A percentile compares a stretch with the other conserved stretches of the same genome.
Evolutionary conservation across 2,329 filamentous ascomycete species (phyloP).

Genomic region (Blumeriella jaapii): DNA sequence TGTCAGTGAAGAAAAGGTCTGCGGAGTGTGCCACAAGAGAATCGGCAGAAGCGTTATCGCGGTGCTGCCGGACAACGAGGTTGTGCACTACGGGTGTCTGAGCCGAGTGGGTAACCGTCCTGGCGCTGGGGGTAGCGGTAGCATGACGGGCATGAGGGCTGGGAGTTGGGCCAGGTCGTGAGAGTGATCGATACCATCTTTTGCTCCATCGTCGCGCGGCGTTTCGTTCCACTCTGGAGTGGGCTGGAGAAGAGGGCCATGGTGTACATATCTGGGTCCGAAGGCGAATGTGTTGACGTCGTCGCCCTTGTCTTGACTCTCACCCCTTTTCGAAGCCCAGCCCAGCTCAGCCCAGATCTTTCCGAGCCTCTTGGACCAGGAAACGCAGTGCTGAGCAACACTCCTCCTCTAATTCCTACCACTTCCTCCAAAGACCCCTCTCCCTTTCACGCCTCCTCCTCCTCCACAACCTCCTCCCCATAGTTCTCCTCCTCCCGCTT

Average conservation of each 20-base stretch:
- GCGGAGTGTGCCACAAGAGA: constrained; percentile 85
- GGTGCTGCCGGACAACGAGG: constrained; percentile 71
- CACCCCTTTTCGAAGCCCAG: too few species aligned
- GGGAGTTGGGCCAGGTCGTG: constrained; percentile 15
- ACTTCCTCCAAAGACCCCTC: neutral
- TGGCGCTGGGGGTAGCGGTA: constrained; percentile 24
- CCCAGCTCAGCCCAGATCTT: too few species aligned
- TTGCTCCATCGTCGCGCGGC: constrained; percentile 20
- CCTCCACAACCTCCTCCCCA: constrained; percentile 66
- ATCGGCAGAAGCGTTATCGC: constrained; percentile 85
- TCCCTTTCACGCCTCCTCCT: constrained; percentile 36
- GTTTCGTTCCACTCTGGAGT: constrained; percentile 8
- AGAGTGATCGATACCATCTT: neutral
- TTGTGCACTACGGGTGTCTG: constrained; percentile 74
- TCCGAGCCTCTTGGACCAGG: too few species aligned
- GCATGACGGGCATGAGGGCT: constrained; percentile 15
- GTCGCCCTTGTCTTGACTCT: too few species aligned
- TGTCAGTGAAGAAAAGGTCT: constrained; percentile 79
- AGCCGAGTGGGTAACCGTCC: constrained; percentile 39
- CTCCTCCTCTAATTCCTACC: too few species aligned
- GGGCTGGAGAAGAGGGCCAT: neutral
- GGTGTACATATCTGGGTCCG: constrained; percentile 5
- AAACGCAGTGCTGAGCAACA: too few species aligned
- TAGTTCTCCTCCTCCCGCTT: constrained; percentile 65
- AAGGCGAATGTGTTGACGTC: too few species aligned